These are phyloP conservation scores for Arabis hirsuta DNA, from an alignment of 345 rosid species.

Conservation along the genomic window DNA sequence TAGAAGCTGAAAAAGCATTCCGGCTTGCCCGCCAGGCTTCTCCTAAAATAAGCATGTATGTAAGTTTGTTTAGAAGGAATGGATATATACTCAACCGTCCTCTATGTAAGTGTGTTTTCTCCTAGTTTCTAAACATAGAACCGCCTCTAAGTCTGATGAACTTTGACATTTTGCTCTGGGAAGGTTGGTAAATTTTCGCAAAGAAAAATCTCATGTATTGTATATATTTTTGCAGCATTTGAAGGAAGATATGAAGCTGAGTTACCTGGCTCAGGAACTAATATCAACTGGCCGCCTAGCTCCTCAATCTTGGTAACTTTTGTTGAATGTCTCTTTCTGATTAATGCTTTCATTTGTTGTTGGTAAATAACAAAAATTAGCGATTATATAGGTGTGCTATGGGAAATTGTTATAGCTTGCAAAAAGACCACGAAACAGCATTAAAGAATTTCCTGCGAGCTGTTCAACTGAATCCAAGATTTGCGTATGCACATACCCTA, in stretches of 20 bases:
- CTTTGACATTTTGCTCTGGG: constrained; percentile 20
- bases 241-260: constrained; percentile 96
- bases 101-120: too few species aligned
- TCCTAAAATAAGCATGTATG: too few species aligned
- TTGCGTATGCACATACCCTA: constrained; percentile 92
- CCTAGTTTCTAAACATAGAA: neutral
- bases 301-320: constrained; percentile 88
- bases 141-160: constrained; percentile 10
- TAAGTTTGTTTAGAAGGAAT: too few species aligned
- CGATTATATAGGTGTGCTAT: constrained; percentile 83
- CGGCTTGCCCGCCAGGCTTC: constrained; percentile 63
- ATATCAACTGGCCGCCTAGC: constrained; percentile 92
- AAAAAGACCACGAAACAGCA: constrained; percentile 97
- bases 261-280: constrained; percentile 93
- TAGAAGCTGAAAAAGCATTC: constrained; percentile 90
- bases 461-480: constrained; percentile 82
- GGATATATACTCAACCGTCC: too few species aligned
- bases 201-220: neutral
- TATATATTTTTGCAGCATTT: constrained; percentile 67
- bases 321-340: constrained; percentile 5
- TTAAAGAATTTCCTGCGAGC: constrained; percentile 92
- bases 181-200: constrained; percentile 3
- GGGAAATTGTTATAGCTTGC: constrained; percentile 98
- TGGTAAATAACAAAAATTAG: neutral
- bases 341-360: constrained; percentile 3